phyloP scores from a whole-genome alignment of 2,329 filamentous ascomycete genomes.

The Pyrenochaeta sp. region DNA sequence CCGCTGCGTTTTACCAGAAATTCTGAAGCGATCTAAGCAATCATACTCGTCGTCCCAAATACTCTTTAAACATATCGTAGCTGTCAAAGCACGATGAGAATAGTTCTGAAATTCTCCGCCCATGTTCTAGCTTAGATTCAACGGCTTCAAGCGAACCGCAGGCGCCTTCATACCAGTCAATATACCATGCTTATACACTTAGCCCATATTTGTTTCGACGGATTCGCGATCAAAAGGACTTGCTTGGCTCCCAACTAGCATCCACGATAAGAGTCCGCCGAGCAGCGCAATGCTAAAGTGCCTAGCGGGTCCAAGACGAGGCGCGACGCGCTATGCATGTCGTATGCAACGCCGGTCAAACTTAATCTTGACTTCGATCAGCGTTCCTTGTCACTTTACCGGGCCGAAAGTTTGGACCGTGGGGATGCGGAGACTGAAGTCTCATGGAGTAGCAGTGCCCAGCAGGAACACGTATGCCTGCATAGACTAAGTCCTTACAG shows the following conservation, averaged over 20 bases:
- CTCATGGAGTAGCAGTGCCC: too few species aligned
- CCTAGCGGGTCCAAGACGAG: slow-evolving; percentile 2
- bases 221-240: not conserved
- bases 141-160: not conserved
- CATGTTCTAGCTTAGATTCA: not conserved
- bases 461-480: too few species aligned
- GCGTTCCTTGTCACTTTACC: not conserved
- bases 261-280: not conserved
- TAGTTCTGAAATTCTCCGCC: too few species aligned
- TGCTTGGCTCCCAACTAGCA: not conserved
- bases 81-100: too few species aligned
- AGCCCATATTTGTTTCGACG: not conserved
- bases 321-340: slow-evolving; percentile 13
- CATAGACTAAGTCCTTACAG: not conserved
- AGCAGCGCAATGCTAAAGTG: not conserved
- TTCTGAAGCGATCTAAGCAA: too few species aligned
- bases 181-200: too few species aligned
- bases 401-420: slow-evolving; percentile 5
- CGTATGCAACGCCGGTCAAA: slow-evolving; percentile 12
- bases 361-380: slow-evolving; percentile 16
- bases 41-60: too few species aligned
- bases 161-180: too few species aligned
- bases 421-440: not conserved
- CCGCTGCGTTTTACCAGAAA: too few species aligned
- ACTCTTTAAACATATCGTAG: too few species aligned